Conservation (phyloP, 1,139 yeast genomes). For the Komagataea norvegica region DNA sequence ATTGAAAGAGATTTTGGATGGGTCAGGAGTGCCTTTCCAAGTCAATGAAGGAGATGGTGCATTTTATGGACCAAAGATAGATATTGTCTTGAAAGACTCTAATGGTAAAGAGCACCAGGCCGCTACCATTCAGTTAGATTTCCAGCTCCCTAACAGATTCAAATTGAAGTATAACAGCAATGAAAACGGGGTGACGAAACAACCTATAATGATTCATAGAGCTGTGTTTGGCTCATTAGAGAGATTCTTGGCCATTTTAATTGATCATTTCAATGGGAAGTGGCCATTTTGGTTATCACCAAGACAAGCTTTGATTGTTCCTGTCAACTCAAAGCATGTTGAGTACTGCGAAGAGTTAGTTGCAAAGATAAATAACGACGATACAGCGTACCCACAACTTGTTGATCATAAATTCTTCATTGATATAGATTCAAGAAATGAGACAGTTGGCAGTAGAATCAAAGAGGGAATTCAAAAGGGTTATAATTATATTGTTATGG, state of each 20-base stretch:
- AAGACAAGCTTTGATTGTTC: constrained; percentile 84
- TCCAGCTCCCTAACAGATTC: constrained; percentile 87
- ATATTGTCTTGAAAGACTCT: constrained; percentile 79
- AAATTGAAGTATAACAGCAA: constrained; percentile 60
- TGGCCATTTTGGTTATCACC: constrained; percentile 99
- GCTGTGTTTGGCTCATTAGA: constrained; percentile 95
- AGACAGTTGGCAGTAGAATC: constrained; percentile 76
- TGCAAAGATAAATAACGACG: constrained; percentile 26
- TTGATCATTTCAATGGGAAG: constrained; percentile 87
- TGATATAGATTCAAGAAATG: constrained; percentile 69
- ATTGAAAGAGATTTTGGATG: constrained; percentile 59
- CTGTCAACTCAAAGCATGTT: constrained; percentile 63
- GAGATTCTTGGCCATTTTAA: constrained; percentile 82
- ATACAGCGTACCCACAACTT: constrained; percentile 36
- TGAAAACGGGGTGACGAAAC: constrained; percentile 43
- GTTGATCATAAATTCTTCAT: constrained; percentile 64
- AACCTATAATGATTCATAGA: constrained; percentile 90
- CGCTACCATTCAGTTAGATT: constrained; percentile 93
- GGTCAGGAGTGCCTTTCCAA: constrained; percentile 62
- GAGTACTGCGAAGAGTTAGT: constrained; percentile 42
- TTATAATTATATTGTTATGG: constrained; percentile 71
- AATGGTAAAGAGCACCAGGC: constrained; percentile 84
- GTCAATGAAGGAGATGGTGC: constrained; percentile 94
- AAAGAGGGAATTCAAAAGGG: constrained; percentile 75
- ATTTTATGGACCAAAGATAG: constrained; percentile 95